Conservation (phyloP, 257 asterid species). For the Solanum chilense region DNA sequence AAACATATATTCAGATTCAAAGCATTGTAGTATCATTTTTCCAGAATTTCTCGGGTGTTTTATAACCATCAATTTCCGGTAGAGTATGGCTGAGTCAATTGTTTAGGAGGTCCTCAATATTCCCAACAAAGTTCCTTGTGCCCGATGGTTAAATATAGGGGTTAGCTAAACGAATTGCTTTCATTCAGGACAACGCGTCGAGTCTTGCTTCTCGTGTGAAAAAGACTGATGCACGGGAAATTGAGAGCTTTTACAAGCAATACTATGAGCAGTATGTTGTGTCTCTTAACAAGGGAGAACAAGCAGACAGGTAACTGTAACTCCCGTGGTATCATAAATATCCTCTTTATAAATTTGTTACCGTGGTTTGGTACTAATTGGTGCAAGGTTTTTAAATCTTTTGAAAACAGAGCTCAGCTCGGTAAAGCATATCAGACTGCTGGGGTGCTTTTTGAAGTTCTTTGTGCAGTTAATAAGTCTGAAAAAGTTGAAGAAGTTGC, state of each 20-base stretch:
- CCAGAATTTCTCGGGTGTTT: neutral
- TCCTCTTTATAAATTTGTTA: neutral
- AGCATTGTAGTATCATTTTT: neutral
- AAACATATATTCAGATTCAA: neutral
- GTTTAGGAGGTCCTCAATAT: neutral
- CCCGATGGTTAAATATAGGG: neutral
- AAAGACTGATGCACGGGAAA: conserved; percentile 95
- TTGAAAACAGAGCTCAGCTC: conserved; percentile 70
- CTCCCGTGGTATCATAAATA: neutral
- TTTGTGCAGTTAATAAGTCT: conserved; percentile 92
- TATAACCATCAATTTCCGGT: neutral
- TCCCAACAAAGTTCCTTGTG: neutral
- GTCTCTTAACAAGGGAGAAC: conserved; percentile 91
- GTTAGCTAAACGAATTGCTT: conserved; percentile 1
- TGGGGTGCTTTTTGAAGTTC: conserved; percentile 95
- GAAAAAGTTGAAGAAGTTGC: conserved; percentile 94
- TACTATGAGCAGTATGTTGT: conserved; percentile 86
- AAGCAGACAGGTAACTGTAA: conserved; percentile 68
- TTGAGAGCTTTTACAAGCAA: conserved; percentile 93
- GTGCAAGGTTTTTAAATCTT: neutral
- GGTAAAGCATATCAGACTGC: conserved; percentile 99
- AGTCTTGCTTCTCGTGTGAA: conserved; percentile 78
- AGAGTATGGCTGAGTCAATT: neutral
- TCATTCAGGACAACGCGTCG: conserved; percentile 70
- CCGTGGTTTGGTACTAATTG: neutral